Evolutionary conservation across 352 stramenopile species (phyloP).

Genomic region (Phytophthora rubi): DNA sequence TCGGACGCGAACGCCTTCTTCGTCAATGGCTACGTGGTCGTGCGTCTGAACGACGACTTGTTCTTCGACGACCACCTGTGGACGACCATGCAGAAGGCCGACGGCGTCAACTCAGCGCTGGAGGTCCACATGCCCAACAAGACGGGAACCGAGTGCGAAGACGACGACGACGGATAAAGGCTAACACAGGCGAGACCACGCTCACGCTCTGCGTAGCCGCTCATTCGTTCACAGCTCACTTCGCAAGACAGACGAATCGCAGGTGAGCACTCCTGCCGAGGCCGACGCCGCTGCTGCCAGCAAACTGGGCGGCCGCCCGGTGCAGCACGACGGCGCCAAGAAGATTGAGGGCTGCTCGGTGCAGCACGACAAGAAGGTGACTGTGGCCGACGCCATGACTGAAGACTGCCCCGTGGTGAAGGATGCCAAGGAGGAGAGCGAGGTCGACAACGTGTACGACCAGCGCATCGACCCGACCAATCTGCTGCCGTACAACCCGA

Average conservation of each 20-base stretch:
- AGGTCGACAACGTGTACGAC: constrained; percentile 98
- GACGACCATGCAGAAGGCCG: no score
- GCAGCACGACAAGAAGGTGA: constrained; percentile 56
- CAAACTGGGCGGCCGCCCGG: constrained; percentile 45
- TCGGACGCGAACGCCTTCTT: no score
- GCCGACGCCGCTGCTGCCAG: constrained; percentile 16
- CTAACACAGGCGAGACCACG: no score
- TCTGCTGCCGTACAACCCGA: constrained; percentile 97
- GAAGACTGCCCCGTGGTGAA: constrained; percentile 67
- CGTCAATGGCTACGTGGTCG: no score
- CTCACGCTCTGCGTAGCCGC: constrained; percentile 4
- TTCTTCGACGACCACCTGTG: no score
- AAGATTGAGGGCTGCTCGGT: constrained; percentile 67
- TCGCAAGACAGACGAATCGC: constrained; percentile 8
- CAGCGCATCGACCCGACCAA: constrained; percentile 97
- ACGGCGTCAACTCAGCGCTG: no score
- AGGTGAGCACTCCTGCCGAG: constrained; percentile 52
- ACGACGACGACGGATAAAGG: no score
- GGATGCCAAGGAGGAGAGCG: constrained; percentile 40
- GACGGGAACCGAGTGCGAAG: no score
- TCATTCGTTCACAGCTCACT: constrained; percentile 21
- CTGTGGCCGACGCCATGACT: constrained; percentile 29
- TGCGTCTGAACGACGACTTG: no score
- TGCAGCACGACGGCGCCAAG: constrained; percentile 54
- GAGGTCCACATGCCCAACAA: no score